Base-by-base conservation (phyloP, 345 rosid species). In the Erysimum cheiranthoides region DNA sequence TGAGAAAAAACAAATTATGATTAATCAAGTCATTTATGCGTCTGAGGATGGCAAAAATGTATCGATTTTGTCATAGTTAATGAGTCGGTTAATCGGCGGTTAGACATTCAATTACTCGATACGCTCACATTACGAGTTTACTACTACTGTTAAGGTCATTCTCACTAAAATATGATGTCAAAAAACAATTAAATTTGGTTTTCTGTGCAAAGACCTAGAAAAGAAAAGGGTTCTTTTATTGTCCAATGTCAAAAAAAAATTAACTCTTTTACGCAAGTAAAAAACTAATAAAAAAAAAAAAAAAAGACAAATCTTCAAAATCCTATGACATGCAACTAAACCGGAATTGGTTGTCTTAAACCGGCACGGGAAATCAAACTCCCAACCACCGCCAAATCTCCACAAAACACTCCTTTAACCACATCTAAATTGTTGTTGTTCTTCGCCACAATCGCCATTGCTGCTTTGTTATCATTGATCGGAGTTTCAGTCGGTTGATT, bases 391-490 rank as follows among this genome's bases (percentile, higher is more conserved):
- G 91, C 87, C 4, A 92, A 84, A 71, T 94, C 99, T 39, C 99
- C 81, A 83, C 99, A 94, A 79, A 94, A 94, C 57, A 92, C 86
- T 21, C 97, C 98, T 62, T 89, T 93, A 53, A 87, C 88, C 67
- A 79, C 85, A 54, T 84, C 82, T 16, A 83, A 8, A 47, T 81
- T 74, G 36, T 25, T 61, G 11, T 21, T 60, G n/a, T 28, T 54
- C 13, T 10, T 51, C 16, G 14, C 35, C 12, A n/a, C 31, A 38
- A 25, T 32, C 46, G 31, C 42, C 28, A 4, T 51, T 61, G 27
- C 25, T 0, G 45, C 30, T 67, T 60, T 49, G 10, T 47, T 17
- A 17, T 8, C 52, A 16, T 47, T 27, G 6, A 50, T 28, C 36
- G 39, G 62, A 31, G 73, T 14, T 30, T 40, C 64, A 42, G 47